Conservation (phyloP, 805 yeast species). For the Wickerhamomyces alni region DNA sequence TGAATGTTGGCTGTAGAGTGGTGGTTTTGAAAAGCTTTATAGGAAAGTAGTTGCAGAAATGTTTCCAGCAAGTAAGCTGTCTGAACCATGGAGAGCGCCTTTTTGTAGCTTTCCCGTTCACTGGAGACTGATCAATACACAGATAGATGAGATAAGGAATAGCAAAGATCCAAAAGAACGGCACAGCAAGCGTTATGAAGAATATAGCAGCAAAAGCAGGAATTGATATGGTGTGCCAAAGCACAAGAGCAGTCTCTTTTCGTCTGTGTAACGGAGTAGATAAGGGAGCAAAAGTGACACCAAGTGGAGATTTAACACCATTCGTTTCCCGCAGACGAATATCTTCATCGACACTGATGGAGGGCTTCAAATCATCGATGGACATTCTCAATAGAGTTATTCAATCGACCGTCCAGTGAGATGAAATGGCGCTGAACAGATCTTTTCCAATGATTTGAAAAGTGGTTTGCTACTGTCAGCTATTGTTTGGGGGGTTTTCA, state of each 20-base stretch:
- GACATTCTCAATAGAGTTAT: too few relatives aligned
- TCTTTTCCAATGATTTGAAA: too few relatives aligned
- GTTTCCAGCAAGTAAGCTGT: conserved; percentile 54
- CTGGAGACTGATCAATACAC: conserved; percentile 57
- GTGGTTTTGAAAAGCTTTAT: conserved; percentile 60
- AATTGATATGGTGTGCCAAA: conserved; percentile 70
- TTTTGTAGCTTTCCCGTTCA: conserved; percentile 61
- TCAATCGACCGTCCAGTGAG: too few relatives aligned
- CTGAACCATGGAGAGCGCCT: conserved; percentile 55
- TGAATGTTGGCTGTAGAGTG: conserved; percentile 70
- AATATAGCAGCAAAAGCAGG: conserved; percentile 52
- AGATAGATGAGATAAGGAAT: conserved; percentile 61
- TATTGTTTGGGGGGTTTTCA: too few relatives aligned
- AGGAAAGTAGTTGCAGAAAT: conserved; percentile 78
- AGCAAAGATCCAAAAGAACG: conserved; percentile 61
- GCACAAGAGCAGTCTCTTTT: conserved; percentile 59
- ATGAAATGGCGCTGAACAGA: too few relatives aligned
- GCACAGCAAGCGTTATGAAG: conserved; percentile 51
- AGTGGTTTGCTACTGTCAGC: too few relatives aligned
- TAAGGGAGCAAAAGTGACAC: conserved; percentile 43
- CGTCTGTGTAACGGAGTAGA: conserved; percentile 51
- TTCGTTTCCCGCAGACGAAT: too few relatives aligned
- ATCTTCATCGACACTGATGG: too few relatives aligned
- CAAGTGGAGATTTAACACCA: too few relatives aligned
- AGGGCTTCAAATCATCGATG: too few relatives aligned